A percentile compares a stretch with the other conserved stretches of the same genome.
Conservation (phyloP, 805 yeast species). For the Maudiozyma turicensis region DNA sequence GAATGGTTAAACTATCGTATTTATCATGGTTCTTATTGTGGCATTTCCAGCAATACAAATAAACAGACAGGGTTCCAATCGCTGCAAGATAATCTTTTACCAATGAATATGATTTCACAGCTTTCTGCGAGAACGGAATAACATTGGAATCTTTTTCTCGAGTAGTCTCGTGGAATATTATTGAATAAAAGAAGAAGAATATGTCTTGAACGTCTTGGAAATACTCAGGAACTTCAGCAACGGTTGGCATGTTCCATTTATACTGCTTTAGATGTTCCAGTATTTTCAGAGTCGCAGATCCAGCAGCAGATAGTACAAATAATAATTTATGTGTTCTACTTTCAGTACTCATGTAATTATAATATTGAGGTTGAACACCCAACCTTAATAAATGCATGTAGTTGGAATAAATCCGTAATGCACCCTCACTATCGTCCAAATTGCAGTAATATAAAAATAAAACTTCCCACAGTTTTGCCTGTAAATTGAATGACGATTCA, state of each 20-base stretch:
- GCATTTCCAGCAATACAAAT: conserved; percentile 6
- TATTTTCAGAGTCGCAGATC: conserved; percentile 38
- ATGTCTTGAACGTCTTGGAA: conserved; percentile 20
- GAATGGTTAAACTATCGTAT: conserved; percentile 6
- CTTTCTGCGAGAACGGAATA: conserved; percentile 35
- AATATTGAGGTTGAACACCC: conserved; percentile 27
- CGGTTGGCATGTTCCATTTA: conserved; percentile 29
- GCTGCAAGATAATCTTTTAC: conserved; percentile 39
- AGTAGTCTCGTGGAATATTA: conserved; percentile 44
- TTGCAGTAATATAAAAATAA: conserved; percentile 47
- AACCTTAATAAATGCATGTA: conserved; percentile 38
- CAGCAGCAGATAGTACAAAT: conserved; percentile 36
- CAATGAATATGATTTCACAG: conserved; percentile 34
- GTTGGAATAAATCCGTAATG: conserved; percentile 42
- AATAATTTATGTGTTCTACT: conserved; percentile 38
- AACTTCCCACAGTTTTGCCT: conserved; percentile 66
- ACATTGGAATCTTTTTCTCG: conserved; percentile 31
- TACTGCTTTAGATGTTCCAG: conserved; percentile 19
- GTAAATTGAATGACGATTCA: conserved; percentile 54
- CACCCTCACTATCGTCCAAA: conserved; percentile 25
- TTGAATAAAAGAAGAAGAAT: conserved; percentile 38
- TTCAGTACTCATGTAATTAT: conserved; percentile 15
- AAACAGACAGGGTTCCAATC: conserved; percentile 13
- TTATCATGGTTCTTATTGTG: neutral
- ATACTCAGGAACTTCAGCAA: conserved; percentile 1